phyloP scores from a whole-genome alignment of 208 protist genomes.

The Wallacemonas rigidus region DNA sequence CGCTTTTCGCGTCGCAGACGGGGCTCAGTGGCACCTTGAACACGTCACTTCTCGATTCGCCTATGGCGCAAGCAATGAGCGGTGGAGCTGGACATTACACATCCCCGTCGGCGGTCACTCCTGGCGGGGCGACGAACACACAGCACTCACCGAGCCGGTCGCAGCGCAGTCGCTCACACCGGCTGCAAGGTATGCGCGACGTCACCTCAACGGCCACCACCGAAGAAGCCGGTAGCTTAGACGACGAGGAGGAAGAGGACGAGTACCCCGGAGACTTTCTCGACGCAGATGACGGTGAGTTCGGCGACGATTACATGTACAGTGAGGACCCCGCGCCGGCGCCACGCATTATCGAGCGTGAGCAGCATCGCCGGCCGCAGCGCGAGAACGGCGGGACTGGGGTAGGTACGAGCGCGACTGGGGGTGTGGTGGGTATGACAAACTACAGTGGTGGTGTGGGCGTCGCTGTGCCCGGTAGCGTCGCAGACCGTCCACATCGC shows the following conservation, averaged over 20 bases:
- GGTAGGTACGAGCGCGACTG: neutral
- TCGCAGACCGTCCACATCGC: neutral
- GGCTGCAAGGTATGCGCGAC: slow-evolving; percentile 18
- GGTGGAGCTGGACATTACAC: neutral
- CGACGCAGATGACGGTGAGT: slow-evolving; percentile 24
- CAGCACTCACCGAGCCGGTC: slow-evolving; percentile 33
- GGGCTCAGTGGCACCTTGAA: neutral
- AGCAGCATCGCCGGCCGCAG: slow-evolving; percentile 67
- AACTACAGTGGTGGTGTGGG: slow-evolving; percentile 18
- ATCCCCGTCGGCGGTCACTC: neutral
- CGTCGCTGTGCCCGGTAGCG: neutral
- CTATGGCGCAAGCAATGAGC: slow-evolving; percentile 1
- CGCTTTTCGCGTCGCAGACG: neutral
- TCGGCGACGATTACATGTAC: slow-evolving; percentile 21
- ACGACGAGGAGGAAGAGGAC: slow-evolving; percentile 34
- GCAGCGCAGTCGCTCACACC: slow-evolving; percentile 32
- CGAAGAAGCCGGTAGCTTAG: slow-evolving; percentile 68
- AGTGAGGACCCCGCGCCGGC: slow-evolving; percentile 28
- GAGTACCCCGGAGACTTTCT: slow-evolving; percentile 25
- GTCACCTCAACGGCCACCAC: slow-evolving; percentile 76
- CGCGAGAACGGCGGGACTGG: neutral
- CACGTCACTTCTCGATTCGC: slow-evolving; percentile 7
- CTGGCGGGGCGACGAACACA: slow-evolving; percentile 12
- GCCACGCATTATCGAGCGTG: slow-evolving; percentile 86
- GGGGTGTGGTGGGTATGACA: slow-evolving; percentile 4